Base-by-base conservation (phyloP, 2,329 filamentous ascomycete species). In the Clarireedia sp. region DNA sequence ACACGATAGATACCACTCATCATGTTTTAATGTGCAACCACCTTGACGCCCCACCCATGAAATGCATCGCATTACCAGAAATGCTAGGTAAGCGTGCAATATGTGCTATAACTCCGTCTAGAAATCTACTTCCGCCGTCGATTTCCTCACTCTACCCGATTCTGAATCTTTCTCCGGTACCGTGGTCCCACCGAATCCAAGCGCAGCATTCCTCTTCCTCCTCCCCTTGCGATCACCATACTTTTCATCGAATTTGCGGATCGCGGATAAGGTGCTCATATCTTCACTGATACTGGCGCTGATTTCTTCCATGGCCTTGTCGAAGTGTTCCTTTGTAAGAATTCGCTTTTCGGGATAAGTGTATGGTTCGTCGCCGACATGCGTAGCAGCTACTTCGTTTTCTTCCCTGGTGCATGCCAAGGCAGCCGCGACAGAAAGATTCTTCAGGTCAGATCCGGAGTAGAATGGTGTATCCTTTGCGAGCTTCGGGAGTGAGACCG, bases 211-310 rank as follows among this genome's bases (percentile, higher is more conserved):
- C 65, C 73, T 82, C 70, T 80, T 83, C 68, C 80, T 82, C 67
- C 81, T 79, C 63, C 81, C 81, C 66, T 82, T 86, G 37, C 86
- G 80, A 68, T 96, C 90, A 24, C 94, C 92, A 69, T 91, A 99
- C 69, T 92, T 87, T 72, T 96, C 89, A 68, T 99, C 94, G 67
- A 97, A 99, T 72, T 95, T 95, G 64, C 89, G 81, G 65, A 99
- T 96, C 12, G 89, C 88, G 61, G 83, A 82, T 59, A 99, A 75
- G 33, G 83, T 89, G 48, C 82, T 78, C 92, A 96, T 97, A 66
- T 99, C 91, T 70, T 96, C 92, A 64, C 83, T 91, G 62, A 96
- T 91, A 65, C 89, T 95, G 0, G 94, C 90, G 55, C 86, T 89
- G 63, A 99, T 96, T 71, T 97, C 91, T 64, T 83, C 80, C 65